Conservation (phyloP, 306 rosid species). For the Lupinus albus region DNA sequence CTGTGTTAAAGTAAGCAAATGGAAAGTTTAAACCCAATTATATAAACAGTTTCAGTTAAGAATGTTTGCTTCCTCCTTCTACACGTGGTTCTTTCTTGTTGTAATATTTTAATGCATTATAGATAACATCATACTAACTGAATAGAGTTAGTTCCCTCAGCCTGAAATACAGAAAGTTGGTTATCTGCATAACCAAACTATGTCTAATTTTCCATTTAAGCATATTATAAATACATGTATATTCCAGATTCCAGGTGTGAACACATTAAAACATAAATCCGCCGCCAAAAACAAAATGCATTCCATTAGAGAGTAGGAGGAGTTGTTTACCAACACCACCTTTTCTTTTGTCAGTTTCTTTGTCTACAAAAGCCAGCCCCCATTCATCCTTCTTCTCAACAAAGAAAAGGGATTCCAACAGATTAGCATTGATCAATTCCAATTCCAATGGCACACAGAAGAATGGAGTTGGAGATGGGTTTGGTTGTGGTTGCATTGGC, state of each 20-base stretch:
- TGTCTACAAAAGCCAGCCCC: constrained; percentile 62
- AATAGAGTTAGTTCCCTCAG: constrained; percentile 16
- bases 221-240: constrained; percentile 10
- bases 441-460: constrained; percentile 55
- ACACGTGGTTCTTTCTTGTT: constrained; percentile 25
- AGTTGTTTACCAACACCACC: constrained; percentile 68
- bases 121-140: neutral
- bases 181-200: constrained; percentile 51
- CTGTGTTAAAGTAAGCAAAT: no score
- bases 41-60: no score
- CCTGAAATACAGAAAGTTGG: constrained; percentile 42
- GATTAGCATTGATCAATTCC: constrained; percentile 25
- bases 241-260: constrained; percentile 32
- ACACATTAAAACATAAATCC: constrained; percentile 21
- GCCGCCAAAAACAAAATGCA: constrained; percentile 30
- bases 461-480: constrained; percentile 41
- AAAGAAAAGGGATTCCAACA: constrained; percentile 2
- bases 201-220: neutral
- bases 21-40: no score
- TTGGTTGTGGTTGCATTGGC: constrained; percentile 48
- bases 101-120: neutral
- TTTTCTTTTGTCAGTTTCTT: constrained; percentile 52
- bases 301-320: constrained; percentile 48
- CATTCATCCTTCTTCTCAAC: constrained; percentile 8
- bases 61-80: no score